Conservation (phyloP, 2,329 filamentous ascomycete species). For the Talaromyces albobiverticillius region DNA sequence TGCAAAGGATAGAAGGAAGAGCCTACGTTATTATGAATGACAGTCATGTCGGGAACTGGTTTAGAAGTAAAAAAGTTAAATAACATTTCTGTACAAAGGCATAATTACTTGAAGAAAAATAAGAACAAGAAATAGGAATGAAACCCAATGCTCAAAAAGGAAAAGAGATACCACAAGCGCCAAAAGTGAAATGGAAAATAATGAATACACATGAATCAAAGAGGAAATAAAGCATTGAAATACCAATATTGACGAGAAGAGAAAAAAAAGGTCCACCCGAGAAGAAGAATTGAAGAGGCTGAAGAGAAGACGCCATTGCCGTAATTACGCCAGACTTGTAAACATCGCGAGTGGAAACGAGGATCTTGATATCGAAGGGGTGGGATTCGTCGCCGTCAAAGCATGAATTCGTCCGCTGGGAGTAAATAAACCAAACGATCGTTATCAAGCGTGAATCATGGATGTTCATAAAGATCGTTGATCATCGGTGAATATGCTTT, state of each 20-base stretch:
- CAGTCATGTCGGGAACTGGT: too few relatives aligned
- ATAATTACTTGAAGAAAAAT: conserved; percentile 7
- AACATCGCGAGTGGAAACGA: not conserved
- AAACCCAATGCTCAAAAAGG: not conserved
- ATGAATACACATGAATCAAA: conserved; percentile 21
- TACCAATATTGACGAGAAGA: conserved; percentile 20
- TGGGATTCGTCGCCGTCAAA: not conserved
- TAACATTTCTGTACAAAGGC: conserved; percentile 4
- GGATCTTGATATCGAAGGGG: not conserved
- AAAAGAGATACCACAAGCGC: not conserved
- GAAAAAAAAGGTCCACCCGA: conserved; percentile 20
- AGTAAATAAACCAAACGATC: conserved; percentile 2
- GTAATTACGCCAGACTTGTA: conserved; percentile 4
- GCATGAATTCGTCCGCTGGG: not conserved
- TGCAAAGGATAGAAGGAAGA: too few relatives aligned
- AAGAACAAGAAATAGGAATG: conserved; percentile 1
- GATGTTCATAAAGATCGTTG: conserved; percentile 15
- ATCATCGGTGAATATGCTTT: conserved; percentile 5
- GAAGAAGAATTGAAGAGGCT: conserved; percentile 7
- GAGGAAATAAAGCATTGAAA: conserved; percentile 21
- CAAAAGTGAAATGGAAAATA: conserved; percentile 9
- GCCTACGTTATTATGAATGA: too few relatives aligned
- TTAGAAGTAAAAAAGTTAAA: too few relatives aligned
- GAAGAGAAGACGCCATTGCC: conserved; percentile 5
- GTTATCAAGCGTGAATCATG: conserved; percentile 8